phyloP scores from a whole-genome alignment of 352 stramenopile genomes.

The Globisporangium spiculum region DNA sequence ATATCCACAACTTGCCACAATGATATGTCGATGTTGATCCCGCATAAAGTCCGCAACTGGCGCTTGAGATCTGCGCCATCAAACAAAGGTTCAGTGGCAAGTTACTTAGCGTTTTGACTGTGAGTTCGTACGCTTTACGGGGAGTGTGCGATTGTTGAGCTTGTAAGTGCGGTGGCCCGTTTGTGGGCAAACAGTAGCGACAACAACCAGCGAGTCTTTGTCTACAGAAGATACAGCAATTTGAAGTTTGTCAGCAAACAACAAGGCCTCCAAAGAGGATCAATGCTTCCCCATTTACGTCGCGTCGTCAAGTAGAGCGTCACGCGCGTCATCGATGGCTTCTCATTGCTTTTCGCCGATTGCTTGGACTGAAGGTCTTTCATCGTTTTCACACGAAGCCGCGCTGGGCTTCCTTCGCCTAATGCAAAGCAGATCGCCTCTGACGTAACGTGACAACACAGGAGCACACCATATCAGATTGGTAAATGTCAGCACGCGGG shows the following conservation, averaged over 20 bases:
- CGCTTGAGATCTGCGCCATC: conserved; percentile 33
- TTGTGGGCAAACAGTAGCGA: conserved; percentile 26
- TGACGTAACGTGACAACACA: background rate
- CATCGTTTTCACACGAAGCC: conserved; percentile 28
- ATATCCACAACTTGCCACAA: conserved; percentile 25
- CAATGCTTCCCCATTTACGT: conserved; percentile 14
- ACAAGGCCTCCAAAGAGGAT: background rate
- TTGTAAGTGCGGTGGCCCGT: conserved; percentile 31
- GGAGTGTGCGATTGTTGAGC: conserved; percentile 34
- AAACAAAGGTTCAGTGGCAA: background rate
- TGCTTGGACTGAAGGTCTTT: conserved; percentile 30
- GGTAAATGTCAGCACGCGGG: background rate
- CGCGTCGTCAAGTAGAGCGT: conserved; percentile 26
- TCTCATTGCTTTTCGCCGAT: conserved; percentile 7
- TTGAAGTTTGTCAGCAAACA: background rate
- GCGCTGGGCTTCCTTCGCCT: conserved; percentile 27
- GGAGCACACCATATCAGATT: background rate
- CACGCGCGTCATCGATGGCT: conserved; percentile 24
- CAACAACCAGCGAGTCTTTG: conserved; percentile 20
- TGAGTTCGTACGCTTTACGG: conserved; percentile 29
- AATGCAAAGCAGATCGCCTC: conserved; percentile 51
- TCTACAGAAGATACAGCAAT: background rate
- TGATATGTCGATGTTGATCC: conserved; percentile 43
- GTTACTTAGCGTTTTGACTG: too few species aligned
- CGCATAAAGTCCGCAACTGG: conserved; percentile 30